Evolutionary conservation across 2,329 filamentous ascomycete species (phyloP).

Genomic region (Ceratocystis eucalypticola): DNA sequence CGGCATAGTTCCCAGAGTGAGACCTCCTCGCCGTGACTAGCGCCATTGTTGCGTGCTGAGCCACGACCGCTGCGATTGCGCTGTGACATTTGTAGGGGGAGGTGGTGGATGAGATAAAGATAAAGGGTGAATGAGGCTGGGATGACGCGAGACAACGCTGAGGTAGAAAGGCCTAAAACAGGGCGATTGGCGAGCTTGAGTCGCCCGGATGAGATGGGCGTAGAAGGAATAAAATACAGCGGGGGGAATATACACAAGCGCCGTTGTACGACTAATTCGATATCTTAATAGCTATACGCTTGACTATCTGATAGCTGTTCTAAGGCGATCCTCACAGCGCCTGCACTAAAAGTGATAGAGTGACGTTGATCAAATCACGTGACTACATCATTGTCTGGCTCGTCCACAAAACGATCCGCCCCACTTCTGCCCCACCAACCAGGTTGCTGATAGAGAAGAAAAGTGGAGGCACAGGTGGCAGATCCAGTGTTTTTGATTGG

Average conservation of each 20-base stretch:
- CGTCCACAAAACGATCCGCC: neutral
- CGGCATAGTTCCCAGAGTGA: constrained; percentile 33
- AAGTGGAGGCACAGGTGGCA: neutral
- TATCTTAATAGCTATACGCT: neutral
- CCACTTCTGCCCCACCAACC: neutral
- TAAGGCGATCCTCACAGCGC: neutral
- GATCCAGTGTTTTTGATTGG: neutral
- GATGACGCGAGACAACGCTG: neutral
- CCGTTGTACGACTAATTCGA: neutral
- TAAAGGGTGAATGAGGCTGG: neutral
- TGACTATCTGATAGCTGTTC: neutral
- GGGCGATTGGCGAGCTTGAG: neutral
- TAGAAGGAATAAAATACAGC: too few species aligned
- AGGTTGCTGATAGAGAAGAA: neutral
- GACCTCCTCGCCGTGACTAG: constrained; percentile 32
- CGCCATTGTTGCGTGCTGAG: constrained; percentile 33
- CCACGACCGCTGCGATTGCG: constrained; percentile 34
- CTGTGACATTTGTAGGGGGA: constrained; percentile 29
- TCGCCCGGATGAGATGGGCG: neutral
- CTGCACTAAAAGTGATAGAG: neutral
- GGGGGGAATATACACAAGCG: too few species aligned
- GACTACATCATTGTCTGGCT: neutral
- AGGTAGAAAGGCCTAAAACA: neutral
- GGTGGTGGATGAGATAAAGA: neutral
- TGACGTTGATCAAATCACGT: neutral